Percentiles rank a stretch among this genome's conserved stretches.
phyloP scores from a whole-genome alignment of 345 rosid genomes.

The Psidium guajava region DNA sequence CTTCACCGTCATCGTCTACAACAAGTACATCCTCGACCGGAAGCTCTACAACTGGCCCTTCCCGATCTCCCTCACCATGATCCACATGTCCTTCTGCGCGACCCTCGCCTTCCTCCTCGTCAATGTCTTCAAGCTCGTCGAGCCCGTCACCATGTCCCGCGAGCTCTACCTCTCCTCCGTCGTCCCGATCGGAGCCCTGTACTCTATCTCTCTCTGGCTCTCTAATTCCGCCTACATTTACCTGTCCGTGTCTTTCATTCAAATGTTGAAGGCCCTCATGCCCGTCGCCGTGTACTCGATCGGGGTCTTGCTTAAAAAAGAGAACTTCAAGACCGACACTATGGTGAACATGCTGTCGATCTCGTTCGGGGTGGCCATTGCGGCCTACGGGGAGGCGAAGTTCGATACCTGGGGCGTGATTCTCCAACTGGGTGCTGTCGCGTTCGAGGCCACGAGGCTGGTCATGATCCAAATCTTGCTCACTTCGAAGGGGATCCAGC shows the following conservation, averaged over 20 bases:
- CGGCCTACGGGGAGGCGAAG: slow-evolving; percentile 91
- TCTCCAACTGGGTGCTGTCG: slow-evolving; percentile 85
- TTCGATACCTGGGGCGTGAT: slow-evolving; percentile 86
- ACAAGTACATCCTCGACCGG: slow-evolving; percentile 96
- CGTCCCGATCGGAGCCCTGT: slow-evolving; percentile 86
- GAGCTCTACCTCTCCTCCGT: slow-evolving; percentile 77
- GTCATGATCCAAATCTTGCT: slow-evolving; percentile 91
- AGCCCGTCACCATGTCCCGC: slow-evolving; percentile 79
- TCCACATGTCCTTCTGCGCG: slow-evolving; percentile 97
- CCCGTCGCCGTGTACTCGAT: slow-evolving; percentile 96
- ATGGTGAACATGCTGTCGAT: slow-evolving; percentile 92
- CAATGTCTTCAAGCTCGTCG: slow-evolving; percentile 84
- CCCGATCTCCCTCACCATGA: slow-evolving; percentile 96
- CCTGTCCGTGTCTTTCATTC: slow-evolving; percentile 91
- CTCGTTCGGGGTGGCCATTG: slow-evolving; percentile 82
- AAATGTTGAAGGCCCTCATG: slow-evolving; percentile 96
- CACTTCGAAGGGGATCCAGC: slow-evolving; percentile 67
- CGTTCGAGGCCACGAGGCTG: slow-evolving; percentile 84
- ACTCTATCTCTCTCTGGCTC: slow-evolving; percentile 86
- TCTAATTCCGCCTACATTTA: slow-evolving; percentile 97
- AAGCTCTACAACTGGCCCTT: slow-evolving; percentile 98
- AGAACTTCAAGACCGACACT: slow-evolving; percentile 52
- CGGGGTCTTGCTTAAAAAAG: slow-evolving; percentile 63
- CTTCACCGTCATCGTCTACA: slow-evolving; percentile 97
- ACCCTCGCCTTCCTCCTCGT: slow-evolving; percentile 73